Evolutionary conservation across 352 stramenopile species (phyloP).

Genomic region (Phytophthora lateralis): DNA sequence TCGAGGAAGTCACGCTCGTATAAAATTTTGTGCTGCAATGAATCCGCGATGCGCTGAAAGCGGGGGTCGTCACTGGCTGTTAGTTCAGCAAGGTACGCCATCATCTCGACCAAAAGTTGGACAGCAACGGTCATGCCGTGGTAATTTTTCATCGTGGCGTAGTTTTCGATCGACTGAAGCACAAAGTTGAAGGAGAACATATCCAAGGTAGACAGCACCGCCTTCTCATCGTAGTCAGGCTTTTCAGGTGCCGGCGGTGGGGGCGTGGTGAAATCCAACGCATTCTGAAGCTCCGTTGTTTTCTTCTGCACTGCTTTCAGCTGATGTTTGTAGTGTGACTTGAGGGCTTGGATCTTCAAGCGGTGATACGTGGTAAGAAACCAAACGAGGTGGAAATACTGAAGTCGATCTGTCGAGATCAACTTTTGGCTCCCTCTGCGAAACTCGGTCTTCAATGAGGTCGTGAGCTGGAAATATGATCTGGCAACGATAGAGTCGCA

Average conservation of each 20-base stretch:
- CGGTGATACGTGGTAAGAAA: constrained; percentile 87
- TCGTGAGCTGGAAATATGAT: constrained; percentile 86
- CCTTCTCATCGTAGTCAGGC: constrained; percentile 75
- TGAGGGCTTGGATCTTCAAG: constrained; percentile 72
- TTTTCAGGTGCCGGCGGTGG: constrained; percentile 44
- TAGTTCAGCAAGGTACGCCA: constrained; percentile 83
- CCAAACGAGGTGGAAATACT: constrained; percentile 90
- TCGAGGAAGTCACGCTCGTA: constrained; percentile 90
- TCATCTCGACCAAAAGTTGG: constrained; percentile 84
- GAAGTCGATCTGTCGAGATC: constrained; percentile 82
- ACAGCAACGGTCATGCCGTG: constrained; percentile 84
- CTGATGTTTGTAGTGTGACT: constrained; percentile 68
- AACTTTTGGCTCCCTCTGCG: constrained; percentile 83
- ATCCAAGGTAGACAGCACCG: constrained; percentile 83
- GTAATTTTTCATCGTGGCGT: constrained; percentile 79
- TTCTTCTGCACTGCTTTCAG: constrained; percentile 61
- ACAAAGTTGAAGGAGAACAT: constrained; percentile 94
- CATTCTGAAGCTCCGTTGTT: constrained; percentile 52
- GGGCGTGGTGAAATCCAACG: constrained; percentile 58
- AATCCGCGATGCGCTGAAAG: constrained; percentile 85
- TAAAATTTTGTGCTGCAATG: constrained; percentile 88
- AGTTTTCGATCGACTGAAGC: constrained; percentile 88
- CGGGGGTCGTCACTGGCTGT: constrained; percentile 70
- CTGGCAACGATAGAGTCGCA: constrained; percentile 77
- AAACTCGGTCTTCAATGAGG: constrained; percentile 88